phyloP scores from a whole-genome alignment of 1,284 basidiomycete species.

The Ceratobasidium sp. region DNA sequence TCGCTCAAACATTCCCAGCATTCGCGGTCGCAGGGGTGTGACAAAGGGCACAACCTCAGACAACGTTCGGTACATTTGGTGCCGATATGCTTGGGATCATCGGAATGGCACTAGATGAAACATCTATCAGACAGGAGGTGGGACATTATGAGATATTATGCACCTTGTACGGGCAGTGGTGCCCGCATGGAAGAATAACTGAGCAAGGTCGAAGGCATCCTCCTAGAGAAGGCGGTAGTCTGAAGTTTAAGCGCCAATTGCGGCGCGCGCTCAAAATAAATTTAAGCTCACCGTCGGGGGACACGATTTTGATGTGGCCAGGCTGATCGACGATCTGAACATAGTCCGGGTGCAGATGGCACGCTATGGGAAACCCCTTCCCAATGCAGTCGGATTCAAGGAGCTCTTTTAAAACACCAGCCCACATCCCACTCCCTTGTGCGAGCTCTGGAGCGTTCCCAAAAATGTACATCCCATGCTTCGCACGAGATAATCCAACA shows the following conservation, averaged over 20 bases:
- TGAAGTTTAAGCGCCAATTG: neutral
- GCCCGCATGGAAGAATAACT: slow-evolving; percentile 73
- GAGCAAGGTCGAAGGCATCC: slow-evolving; percentile 74
- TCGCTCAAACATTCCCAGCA: slow-evolving; percentile 61
- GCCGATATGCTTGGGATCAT: slow-evolving; percentile 68
- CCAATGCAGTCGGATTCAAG: slow-evolving; percentile 64
- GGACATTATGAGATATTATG: neutral
- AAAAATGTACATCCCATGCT: slow-evolving; percentile 77
- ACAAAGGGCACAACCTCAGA: slow-evolving; percentile 65
- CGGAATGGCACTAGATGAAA: slow-evolving; percentile 73
- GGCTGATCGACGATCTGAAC: slow-evolving; percentile 64
- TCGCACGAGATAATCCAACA: slow-evolving; percentile 79
- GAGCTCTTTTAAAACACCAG: slow-evolving; percentile 68
- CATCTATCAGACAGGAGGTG: neutral
- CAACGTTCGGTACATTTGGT: slow-evolving; percentile 69
- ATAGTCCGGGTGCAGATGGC: slow-evolving; percentile 68
- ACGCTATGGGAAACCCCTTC: slow-evolving; percentile 68
- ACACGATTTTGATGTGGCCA: slow-evolving; percentile 64
- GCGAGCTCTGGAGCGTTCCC: slow-evolving; percentile 72
- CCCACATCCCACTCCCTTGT: slow-evolving; percentile 71
- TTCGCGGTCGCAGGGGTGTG: slow-evolving; percentile 71
- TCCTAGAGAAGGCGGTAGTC: slow-evolving; percentile 57
- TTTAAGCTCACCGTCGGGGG: slow-evolving; percentile 68
- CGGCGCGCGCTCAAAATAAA: neutral
- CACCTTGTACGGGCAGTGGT: slow-evolving; percentile 75